Evolutionary conservation across 495 filamentous ascomycete species (phyloP).

Genomic region (Hypoxylon subgilvum): DNA sequence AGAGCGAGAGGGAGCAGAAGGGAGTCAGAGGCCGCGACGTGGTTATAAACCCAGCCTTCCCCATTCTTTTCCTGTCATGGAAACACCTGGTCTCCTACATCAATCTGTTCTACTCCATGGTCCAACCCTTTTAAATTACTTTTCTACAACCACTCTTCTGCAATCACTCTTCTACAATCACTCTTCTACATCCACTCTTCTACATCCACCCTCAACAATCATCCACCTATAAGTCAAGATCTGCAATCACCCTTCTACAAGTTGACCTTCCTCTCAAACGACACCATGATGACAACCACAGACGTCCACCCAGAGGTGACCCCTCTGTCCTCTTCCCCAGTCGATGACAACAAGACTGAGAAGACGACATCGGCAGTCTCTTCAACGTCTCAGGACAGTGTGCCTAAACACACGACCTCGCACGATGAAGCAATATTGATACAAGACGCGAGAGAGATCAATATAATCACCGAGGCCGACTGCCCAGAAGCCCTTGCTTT

Average conservation of each 20-base stretch:
- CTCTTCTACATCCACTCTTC: not conserved
- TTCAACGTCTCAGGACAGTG: not conserved
- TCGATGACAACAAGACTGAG: not conserved
- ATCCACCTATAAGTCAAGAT: not conserved
- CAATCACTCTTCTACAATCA: not conserved
- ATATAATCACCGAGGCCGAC: slow-evolving; percentile 62
- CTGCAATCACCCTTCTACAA: not conserved
- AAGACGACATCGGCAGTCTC: not conserved
- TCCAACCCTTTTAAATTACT: not conserved
- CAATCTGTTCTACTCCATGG: not conserved
- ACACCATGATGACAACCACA: not conserved
- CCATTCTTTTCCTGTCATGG: slow-evolving; percentile 3
- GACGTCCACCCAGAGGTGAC: not conserved
- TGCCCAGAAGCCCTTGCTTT: slow-evolving; percentile 69
- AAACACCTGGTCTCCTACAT: slow-evolving; percentile 2
- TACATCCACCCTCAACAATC: not conserved
- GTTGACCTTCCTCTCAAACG: not conserved
- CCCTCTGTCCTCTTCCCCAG: not conserved
- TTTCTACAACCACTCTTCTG: not conserved
- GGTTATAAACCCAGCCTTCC: not conserved
- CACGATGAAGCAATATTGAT: slow-evolving; percentile 11
- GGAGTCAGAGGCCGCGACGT: not conserved
- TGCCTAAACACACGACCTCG: slow-evolving; percentile 19
- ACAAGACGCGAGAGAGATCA: slow-evolving; percentile 21
- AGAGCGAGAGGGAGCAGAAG: too few relatives aligned